These are phyloP conservation scores for Daldinia caldariorum DNA, from an alignment of 495 filamentous ascomycete genomes.

Conservation along the genomic window DNA sequence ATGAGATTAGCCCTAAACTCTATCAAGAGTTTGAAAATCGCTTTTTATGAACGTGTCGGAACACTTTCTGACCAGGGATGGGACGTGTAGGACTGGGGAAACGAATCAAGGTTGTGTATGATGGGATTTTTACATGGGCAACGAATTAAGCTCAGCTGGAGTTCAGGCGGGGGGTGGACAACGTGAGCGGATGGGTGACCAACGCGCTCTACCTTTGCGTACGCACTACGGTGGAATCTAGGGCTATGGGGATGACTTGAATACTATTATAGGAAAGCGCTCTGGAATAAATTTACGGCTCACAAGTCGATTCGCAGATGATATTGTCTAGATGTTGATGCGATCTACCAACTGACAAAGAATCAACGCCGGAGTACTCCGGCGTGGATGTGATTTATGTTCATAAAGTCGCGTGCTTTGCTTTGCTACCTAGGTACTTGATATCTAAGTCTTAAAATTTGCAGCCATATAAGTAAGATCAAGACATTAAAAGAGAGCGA, in stretches of 20 bases:
- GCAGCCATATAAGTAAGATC: not conserved
- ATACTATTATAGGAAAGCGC: slow-evolving; percentile 4
- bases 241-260: slow-evolving; percentile 21
- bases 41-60: slow-evolving; percentile 62
- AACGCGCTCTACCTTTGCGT: slow-evolving; percentile 18
- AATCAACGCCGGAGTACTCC: not conserved
- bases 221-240: slow-evolving; percentile 14
- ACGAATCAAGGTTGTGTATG: slow-evolving; percentile 24
- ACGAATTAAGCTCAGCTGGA: slow-evolving; percentile 20
- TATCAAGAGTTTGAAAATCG: slow-evolving; percentile 79
- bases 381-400: not conserved
- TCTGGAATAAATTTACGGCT: slow-evolving; percentile 23
- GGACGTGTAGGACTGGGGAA: slow-evolving; percentile 1
- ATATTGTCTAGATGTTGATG: not conserved
- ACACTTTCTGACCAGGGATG: not conserved
- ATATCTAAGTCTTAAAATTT: not conserved
- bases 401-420: not conserved
- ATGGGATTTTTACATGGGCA: slow-evolving; percentile 12
- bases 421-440: not conserved
- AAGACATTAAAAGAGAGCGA: not conserved
- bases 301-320: not conserved
- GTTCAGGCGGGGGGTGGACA: slow-evolving; percentile 21
- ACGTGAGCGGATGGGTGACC: slow-evolving; percentile 3
- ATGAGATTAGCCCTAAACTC: slow-evolving; percentile 92
- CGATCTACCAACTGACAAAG: not conserved